phyloP scores from a whole-genome alignment of 352 stramenopile species.

The Globisporangium middletonii region DNA sequence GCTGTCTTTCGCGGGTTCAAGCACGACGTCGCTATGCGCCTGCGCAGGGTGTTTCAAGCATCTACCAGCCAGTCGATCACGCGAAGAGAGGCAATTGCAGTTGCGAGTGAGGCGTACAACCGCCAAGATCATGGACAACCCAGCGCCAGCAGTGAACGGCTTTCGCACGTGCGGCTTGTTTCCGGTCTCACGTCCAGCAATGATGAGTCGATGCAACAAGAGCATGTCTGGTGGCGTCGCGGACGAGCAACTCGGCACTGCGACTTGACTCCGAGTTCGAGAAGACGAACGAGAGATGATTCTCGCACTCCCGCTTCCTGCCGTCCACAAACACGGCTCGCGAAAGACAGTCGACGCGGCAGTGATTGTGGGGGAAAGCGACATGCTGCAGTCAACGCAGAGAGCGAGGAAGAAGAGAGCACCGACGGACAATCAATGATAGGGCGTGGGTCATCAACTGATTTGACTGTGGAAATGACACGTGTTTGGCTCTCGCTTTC shows the following conservation, averaged over 20 bases:
- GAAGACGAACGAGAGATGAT: background rate
- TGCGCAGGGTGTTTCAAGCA: background rate
- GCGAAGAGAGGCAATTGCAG: background rate
- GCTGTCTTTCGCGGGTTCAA: background rate
- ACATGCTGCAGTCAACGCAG: slow-evolving; percentile 2
- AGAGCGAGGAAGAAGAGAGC: background rate
- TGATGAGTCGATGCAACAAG: background rate
- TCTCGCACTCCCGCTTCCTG: background rate
- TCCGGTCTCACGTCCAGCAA: background rate
- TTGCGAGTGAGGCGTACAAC: background rate
- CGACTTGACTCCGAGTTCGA: background rate
- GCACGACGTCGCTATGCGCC: background rate
- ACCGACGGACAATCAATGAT: too few species aligned
- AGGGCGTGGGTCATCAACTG: too few species aligned
- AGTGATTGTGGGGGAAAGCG: background rate
- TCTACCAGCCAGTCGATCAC: background rate
- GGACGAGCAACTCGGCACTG: background rate
- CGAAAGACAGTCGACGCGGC: slow-evolving; percentile 3
- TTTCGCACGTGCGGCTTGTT: slow-evolving; percentile 1
- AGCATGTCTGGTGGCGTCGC: background rate
- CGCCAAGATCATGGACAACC: background rate
- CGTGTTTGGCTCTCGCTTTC: too few species aligned
- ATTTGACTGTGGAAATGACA: too few species aligned
- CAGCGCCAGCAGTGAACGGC: background rate
- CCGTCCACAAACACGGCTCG: background rate